phyloP scores from a whole-genome alignment of 306 rosid genomes.

The Arachis stenosperma region DNA sequence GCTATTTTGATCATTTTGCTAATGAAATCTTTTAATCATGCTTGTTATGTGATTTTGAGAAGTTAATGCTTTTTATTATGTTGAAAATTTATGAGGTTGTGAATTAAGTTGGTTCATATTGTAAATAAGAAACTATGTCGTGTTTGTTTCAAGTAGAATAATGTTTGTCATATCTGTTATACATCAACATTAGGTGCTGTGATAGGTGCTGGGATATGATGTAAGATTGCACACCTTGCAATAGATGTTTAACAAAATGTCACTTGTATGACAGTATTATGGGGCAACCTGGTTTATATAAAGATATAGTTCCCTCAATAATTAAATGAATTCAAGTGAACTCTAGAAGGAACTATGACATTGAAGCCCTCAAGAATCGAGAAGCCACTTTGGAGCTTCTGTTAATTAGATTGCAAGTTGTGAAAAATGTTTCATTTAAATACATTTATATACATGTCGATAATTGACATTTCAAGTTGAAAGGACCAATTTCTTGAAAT shows the following conservation, averaged over 20 bases:
- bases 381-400: not conserved
- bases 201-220: conserved; percentile 9
- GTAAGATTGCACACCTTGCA: conserved; percentile 1
- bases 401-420: conserved; percentile 17
- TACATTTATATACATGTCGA: conserved; percentile 13
- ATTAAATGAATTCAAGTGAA: not conserved
- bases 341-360: conserved; percentile 21
- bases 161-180: not conserved
- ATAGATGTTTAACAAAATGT: not conserved
- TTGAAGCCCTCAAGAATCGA: conserved; percentile 25
- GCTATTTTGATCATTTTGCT: conserved; percentile 9
- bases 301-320: not conserved
- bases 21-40: conserved; percentile 31
- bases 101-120: conserved; percentile 14
- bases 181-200: too few relatives aligned
- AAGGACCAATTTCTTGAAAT: not conserved
- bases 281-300: conserved; percentile 23
- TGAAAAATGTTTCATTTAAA: not conserved
- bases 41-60: not conserved
- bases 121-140: conserved; percentile 22
- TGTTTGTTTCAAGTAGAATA: not conserved
- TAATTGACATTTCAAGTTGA: conserved; percentile 3
- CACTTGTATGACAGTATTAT: not conserved
- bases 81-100: not conserved
- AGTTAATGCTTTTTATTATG: not conserved